Evolutionary conservation across 139 green algal species (phyloP), one percentile per base, ranked within the genome.

Genomic region (Tetradesmus obliquus): DNA sequence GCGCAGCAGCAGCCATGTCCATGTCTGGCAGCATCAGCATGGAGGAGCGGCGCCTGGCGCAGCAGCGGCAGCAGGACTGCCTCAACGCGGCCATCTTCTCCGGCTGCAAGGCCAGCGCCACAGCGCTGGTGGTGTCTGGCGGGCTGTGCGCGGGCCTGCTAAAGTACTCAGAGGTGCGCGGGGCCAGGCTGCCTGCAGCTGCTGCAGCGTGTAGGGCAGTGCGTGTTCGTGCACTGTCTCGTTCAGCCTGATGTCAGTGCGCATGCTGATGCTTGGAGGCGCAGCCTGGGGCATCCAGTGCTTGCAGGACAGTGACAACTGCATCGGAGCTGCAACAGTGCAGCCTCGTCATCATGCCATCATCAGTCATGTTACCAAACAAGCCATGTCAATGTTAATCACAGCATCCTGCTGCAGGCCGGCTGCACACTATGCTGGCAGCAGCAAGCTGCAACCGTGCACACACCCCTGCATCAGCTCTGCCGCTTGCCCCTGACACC

Each of bases 1-100:
- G 84, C 66, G 84, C 84, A 89, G 62, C 60, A 82, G 81, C 82
- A 51, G 82, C 17, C 55, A 55, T 88, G 84, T 79, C 84, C 3
- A 79, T 55, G n/a, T 24, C 57, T 20, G 20, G 8, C n/a, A 55
- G 10, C 5, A 55, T 74, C 17, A 5, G n/a, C 1, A 10, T 32
- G 58, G 22, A 51, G 84, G 58, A 55, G 22, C 5, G 58, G 58
- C 55, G n/a, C 22, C 55, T 45, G 58, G 22, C 53, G 84, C 58
- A 88, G 88, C 32, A 87, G 79, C 79, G 88, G 7, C 24, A 80
- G 32, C 32, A 66, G 4, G 88, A 69, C 15, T 91, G 88, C 51
- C 17, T 91, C 7, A 79, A 91, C 45, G 51, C 15, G 0, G 88
- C 88, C 2, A 79, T 91, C 32, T 55, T 60, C 2, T 32, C 57